Conservation (phyloP, 2,329 filamentous ascomycete genomes). For the Pyrenophora tritici-repentis region DNA sequence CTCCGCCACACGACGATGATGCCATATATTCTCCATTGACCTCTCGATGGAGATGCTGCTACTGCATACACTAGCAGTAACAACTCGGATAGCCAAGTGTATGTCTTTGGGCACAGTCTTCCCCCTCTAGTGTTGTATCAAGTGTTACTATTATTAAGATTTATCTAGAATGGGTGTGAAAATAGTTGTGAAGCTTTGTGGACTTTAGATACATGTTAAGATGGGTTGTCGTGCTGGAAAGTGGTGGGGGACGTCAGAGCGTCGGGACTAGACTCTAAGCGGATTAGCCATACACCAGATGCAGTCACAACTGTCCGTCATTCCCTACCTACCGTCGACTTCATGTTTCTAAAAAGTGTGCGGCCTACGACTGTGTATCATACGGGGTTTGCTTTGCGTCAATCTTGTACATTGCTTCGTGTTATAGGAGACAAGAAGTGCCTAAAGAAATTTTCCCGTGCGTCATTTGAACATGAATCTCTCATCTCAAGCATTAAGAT, state of each 20-base stretch:
- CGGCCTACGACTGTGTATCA: not conserved
- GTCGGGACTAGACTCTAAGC: slow-evolving; percentile 12
- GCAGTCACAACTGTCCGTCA: slow-evolving; percentile 6
- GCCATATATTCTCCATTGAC: slow-evolving; percentile 74
- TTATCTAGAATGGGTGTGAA: too few species aligned
- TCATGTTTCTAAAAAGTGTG: slow-evolving; percentile 16
- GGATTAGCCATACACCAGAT: slow-evolving; percentile 7
- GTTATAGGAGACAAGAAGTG: not conserved
- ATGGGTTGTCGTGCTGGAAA: not conserved
- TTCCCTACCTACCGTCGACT: slow-evolving; percentile 6
- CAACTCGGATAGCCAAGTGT: not conserved
- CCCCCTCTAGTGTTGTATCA: too few species aligned
- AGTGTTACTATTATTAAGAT: too few species aligned
- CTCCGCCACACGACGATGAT: slow-evolving; percentile 84
- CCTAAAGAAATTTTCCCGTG: slow-evolving; percentile 17
- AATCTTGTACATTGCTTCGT: not conserved
- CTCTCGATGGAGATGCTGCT: not conserved
- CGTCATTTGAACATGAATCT: not conserved
- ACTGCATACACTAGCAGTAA: not conserved
- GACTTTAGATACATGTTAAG: not conserved
- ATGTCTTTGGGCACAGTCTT: not conserved
- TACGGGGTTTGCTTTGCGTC: not conserved
- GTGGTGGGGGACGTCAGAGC: slow-evolving; percentile 7
- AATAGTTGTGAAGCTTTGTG: not conserved
- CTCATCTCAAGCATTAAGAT: not conserved